Conservation (phyloP, 148 eudicot genomes). For the Dianthus caryophyllus region DNA sequence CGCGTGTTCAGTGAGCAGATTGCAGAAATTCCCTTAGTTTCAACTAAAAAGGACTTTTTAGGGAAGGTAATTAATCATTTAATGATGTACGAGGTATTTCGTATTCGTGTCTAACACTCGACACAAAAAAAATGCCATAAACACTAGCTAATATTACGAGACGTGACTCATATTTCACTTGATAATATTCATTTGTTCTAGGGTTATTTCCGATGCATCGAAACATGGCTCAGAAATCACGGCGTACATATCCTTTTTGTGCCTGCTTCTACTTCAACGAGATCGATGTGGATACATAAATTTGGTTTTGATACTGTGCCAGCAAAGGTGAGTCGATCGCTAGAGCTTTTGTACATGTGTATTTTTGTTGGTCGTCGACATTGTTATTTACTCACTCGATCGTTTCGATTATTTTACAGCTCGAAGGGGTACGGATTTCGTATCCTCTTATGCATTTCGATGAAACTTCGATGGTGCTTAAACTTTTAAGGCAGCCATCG, state of each 20-base stretch:
- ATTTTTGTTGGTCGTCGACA: not conserved
- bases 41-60: slow-evolving; percentile 50
- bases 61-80: slow-evolving; percentile 46
- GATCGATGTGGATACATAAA: slow-evolving; percentile 59
- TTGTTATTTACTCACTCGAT: not conserved
- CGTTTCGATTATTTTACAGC: slow-evolving; percentile 33
- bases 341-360: not conserved
- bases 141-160: no score
- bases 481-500: slow-evolving; percentile 27
- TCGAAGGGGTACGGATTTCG: slow-evolving; percentile 31
- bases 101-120: no score
- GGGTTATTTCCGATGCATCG: slow-evolving; percentile 80
- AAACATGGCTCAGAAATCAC: slow-evolving; percentile 42
- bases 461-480: slow-evolving; percentile 66
- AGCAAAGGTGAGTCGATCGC: slow-evolving; percentile 43
- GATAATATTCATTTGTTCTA: slow-evolving; percentile 7
- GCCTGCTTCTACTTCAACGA: slow-evolving; percentile 77
- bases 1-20: slow-evolving; percentile 70
- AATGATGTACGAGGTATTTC: no score
- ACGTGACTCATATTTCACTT: not conserved
- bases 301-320: slow-evolving; percentile 56
- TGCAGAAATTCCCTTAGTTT: slow-evolving; percentile 79
- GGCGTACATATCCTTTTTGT: slow-evolving; percentile 54
- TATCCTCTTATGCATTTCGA: slow-evolving; percentile 58
- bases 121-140: no score